Percentiles rank a stretch among this genome's conserved stretches.
These are phyloP conservation scores for Nicotiana noctiflora DNA, from an alignment of 257 asterid species.

Conservation along the genomic window DNA sequence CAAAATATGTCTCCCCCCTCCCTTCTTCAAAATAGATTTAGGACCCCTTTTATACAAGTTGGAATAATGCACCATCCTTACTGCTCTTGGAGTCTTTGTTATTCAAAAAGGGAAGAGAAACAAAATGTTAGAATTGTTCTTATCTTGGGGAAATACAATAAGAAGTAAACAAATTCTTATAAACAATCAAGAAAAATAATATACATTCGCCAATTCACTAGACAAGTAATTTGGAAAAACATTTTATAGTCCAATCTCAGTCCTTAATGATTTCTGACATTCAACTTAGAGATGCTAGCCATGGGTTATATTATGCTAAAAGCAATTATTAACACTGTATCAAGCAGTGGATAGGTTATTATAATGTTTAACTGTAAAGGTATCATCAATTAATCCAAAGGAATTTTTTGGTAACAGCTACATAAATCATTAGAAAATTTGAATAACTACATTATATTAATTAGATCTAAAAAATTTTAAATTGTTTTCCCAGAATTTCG, in stretches of 20 bases:
- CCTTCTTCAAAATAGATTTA: too few relatives aligned
- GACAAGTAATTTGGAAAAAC: background rate
- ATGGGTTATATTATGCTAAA: background rate
- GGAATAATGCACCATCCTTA: too few relatives aligned
- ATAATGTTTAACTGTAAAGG: background rate
- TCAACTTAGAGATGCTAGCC: background rate
- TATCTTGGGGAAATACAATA: background rate
- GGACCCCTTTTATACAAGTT: too few relatives aligned
- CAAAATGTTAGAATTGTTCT: background rate
- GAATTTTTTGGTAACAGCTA: conserved; percentile 20
- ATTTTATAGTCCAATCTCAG: background rate
- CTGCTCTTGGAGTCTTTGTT: background rate
- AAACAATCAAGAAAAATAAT: background rate
- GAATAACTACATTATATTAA: background rate
- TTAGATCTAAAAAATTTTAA: too few relatives aligned
- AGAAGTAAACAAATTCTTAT: background rate
- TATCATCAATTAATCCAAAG: background rate
- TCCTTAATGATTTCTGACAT: background rate
- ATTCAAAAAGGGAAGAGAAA: too few relatives aligned
- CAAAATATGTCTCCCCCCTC: too few relatives aligned
- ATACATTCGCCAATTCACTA: background rate
- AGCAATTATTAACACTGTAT: background rate
- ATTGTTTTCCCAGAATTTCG: too few relatives aligned
- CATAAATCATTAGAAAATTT: conserved; percentile 1
- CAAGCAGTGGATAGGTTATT: background rate